Base-by-base conservation (phyloP, 345 rosid genomes). In the Euclidium syriacum region DNA sequence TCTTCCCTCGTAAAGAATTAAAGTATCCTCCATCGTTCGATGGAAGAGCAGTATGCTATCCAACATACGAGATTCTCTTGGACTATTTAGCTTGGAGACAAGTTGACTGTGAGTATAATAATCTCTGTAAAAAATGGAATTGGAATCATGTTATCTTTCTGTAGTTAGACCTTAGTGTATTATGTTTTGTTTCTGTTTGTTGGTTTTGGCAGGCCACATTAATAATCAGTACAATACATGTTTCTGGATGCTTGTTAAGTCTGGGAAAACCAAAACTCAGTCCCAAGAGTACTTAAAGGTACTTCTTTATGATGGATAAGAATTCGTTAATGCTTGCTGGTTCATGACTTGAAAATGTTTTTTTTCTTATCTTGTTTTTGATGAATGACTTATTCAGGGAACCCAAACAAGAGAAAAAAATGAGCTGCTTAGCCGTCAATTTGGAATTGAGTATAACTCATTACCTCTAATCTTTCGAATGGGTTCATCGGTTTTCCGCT, bases 61-160 rank as follows among this genome's bases (percentile, higher is more conserved):
- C 96, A 23, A 81, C 96, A 39, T 47, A 72, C 46, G 76, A 87
- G 58, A 85, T 87, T 74, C 85, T 94, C 70, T 77, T 62, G 67
- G 95, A 90, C 79, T 94, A 90, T 77, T 68, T 90, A 40, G 79
- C 96, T 4, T 90, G 97, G 97, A 83, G 99, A 74, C 97, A 94
- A 83, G 97, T 90, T 62, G 99, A 94, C 68, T 94, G 96, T 94
- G 67, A 87, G 99, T 81, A 16, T 22, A 43, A 23, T 36, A 20
- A 18, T 61, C 16, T 42, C 50, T 64, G n/a, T n/a, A n/a, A 30
- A 1, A 34, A 50, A 4, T 3, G 3, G 3, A 10, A 25, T 35
- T 25, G 39, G 34, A 52, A 30, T 47, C 12, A 6, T 10, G n/a
- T 33, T 62, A 12, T 17, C 11, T 16, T 43, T 56, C n/a, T 0